These are phyloP conservation scores for Umbelopsis vinacea DNA, from an alignment of 192 early-diverging fungal species.

Conservation along the genomic window DNA sequence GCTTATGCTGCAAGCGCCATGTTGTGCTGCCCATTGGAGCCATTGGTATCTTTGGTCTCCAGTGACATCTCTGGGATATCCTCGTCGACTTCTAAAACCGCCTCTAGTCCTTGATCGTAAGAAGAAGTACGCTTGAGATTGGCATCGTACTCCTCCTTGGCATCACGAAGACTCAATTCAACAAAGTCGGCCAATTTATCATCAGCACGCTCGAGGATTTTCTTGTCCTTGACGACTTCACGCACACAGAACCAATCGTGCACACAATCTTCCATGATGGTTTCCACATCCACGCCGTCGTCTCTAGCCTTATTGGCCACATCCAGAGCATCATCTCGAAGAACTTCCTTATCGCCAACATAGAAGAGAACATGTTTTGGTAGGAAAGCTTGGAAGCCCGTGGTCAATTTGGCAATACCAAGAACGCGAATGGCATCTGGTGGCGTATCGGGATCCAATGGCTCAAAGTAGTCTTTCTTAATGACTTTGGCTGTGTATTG, in stretches of 20 bases:
- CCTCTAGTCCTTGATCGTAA: background rate
- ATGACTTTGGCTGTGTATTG: constrained; percentile 47
- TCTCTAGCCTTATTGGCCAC: constrained; percentile 35
- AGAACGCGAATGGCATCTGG: constrained; percentile 27
- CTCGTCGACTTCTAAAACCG: constrained; percentile 5
- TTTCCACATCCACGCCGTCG: constrained; percentile 39
- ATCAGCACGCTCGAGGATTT: constrained; percentile 35
- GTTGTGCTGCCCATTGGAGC: background rate
- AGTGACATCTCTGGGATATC: constrained; percentile 18
- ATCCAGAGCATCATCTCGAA: constrained; percentile 41
- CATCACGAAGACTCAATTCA: constrained; percentile 18
- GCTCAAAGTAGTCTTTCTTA: constrained; percentile 41
- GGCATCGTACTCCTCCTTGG: background rate
- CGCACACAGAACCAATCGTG: constrained; percentile 50
- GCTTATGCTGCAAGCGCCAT: constrained; percentile 14
- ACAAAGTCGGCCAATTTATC: constrained; percentile 35
- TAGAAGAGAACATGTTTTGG: constrained; percentile 35
- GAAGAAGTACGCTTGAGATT: background rate
- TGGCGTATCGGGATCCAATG: constrained; percentile 26
- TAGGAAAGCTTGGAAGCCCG: constrained; percentile 38
- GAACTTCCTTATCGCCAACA: constrained; percentile 40
- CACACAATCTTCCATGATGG: constrained; percentile 37
- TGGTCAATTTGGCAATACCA: constrained; percentile 40
- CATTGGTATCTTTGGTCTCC: background rate
- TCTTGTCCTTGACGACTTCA: constrained; percentile 44